These are phyloP conservation scores for Blumeria hordei DNA, from an alignment of 2,329 filamentous ascomycete species.

Conservation along the genomic window DNA sequence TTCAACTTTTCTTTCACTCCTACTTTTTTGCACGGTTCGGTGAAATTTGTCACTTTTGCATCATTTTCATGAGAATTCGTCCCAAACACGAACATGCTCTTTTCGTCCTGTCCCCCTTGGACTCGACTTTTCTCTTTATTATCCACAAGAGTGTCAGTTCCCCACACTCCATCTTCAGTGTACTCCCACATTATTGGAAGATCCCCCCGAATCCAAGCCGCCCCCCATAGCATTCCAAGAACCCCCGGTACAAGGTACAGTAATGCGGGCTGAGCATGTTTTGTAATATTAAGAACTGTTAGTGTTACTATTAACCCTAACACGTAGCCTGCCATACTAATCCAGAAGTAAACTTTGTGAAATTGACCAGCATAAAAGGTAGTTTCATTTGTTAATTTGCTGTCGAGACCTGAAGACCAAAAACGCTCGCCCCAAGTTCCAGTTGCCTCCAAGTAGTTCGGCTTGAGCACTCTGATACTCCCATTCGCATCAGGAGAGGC, in stretches of 20 bases:
- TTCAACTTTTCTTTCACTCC: conserved; percentile 5
- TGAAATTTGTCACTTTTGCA: background rate
- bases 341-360: conserved; percentile 65
- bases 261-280: conserved; percentile 71
- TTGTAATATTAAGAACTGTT: conserved; percentile 49
- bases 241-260: conserved; percentile 83
- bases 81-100: background rate
- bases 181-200: conserved; percentile 56
- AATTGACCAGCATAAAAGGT: conserved; percentile 24
- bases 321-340: conserved; percentile 52
- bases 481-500: conserved; percentile 10
- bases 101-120: conserved; percentile 2
- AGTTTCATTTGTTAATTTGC: conserved; percentile 10
- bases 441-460: conserved; percentile 31
- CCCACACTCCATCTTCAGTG: conserved; percentile 41
- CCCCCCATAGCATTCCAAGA: conserved; percentile 48
- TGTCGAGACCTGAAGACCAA: conserved; percentile 30
- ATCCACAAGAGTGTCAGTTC: conserved; percentile 16
- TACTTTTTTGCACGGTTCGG: conserved; percentile 1
- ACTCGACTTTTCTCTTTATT: conserved; percentile 1
- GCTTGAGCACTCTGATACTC: conserved; percentile 18
- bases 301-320: conserved; percentile 57
- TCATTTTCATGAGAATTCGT: conserved; percentile 1
- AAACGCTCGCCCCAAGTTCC: conserved; percentile 65
- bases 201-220: conserved; percentile 47